Percentiles rank a stretch among this genome's conserved stretches.
phyloP scores from a whole-genome alignment of 176 grass and related monocot genomes.

The Triticum urartu region DNA sequence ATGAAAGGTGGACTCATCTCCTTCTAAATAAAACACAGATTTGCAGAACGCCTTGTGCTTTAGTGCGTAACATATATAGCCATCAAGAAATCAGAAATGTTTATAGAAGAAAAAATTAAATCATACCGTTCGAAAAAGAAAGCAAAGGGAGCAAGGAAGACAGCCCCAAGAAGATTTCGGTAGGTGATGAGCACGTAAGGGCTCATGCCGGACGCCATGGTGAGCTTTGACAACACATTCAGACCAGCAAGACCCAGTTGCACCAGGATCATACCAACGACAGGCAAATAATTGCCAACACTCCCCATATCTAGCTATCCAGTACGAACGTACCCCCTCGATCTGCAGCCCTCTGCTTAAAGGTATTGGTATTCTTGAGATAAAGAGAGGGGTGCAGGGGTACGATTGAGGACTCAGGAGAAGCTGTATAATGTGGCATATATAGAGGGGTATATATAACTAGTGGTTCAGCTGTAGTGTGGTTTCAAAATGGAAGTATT shows the following conservation, averaged over 20 bases:
- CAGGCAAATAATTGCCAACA: background rate
- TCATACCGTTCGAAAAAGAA: constrained; percentile 57
- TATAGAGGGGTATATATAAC: background rate
- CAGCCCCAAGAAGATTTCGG: constrained; percentile 66
- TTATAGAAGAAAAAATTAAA: background rate
- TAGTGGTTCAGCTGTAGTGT: no score
- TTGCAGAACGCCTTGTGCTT: background rate
- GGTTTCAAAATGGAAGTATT: background rate
- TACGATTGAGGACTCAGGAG: no score
- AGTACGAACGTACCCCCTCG: no score
- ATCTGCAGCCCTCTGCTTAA: no score
- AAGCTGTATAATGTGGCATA: background rate
- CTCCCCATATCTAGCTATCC: no score
- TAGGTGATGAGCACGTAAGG: constrained; percentile 80
- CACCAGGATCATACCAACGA: background rate
- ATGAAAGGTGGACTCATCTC: no score
- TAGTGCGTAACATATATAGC: background rate
- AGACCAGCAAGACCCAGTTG: constrained; percentile 15
- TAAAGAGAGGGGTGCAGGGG: no score
- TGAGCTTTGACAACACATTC: constrained; percentile 77
- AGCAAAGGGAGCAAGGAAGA: constrained; percentile 57
- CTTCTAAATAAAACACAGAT: no score
- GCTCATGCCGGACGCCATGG: constrained; percentile 83
- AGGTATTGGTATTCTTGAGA: background rate
- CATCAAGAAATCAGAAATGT: background rate